phyloP scores from a whole-genome alignment of 495 filamentous ascomycete species.

The Xylaria castorea region DNA sequence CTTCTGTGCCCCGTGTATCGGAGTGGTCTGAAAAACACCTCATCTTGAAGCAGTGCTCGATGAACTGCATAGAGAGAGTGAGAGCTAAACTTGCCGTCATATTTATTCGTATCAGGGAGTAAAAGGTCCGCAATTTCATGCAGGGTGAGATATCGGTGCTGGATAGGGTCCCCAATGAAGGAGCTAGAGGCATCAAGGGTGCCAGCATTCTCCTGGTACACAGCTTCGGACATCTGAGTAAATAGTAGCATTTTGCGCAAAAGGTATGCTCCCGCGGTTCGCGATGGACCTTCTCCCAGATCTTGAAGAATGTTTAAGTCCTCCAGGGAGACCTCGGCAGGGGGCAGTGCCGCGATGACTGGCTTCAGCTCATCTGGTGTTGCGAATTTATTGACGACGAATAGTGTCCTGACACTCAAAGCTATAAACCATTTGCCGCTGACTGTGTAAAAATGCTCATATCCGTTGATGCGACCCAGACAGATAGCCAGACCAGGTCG shows the following conservation, averaged over 20 bases:
- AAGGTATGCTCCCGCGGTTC: conserved; percentile 56
- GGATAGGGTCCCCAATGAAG: conserved; percentile 56
- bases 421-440: conserved; percentile 76
- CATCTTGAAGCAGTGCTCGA: conserved; percentile 62
- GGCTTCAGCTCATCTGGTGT: conserved; percentile 60
- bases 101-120: conserved; percentile 53
- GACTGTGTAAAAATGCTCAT: conserved; percentile 74
- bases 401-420: conserved; percentile 54
- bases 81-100: conserved; percentile 53
- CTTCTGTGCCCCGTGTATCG: conserved; percentile 41
- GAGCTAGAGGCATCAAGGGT: conserved; percentile 56
- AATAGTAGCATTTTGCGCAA: conserved; percentile 62
- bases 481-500: conserved; percentile 69
- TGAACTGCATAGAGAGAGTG: conserved; percentile 73
- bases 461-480: conserved; percentile 65
- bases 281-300: conserved; percentile 58
- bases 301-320: conserved; percentile 54
- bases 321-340: conserved; percentile 43
- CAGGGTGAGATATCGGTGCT: conserved; percentile 62
- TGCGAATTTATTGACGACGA: conserved; percentile 70
- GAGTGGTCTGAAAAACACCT: conserved; percentile 56
- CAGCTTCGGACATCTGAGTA: conserved; percentile 51
- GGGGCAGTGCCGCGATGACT: conserved; percentile 69
- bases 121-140: conserved; percentile 65
- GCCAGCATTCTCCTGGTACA: conserved; percentile 59